Evolutionary conservation across 2,329 filamentous ascomycete genomes (phyloP).

Genomic region (Didymella keratinophila): DNA sequence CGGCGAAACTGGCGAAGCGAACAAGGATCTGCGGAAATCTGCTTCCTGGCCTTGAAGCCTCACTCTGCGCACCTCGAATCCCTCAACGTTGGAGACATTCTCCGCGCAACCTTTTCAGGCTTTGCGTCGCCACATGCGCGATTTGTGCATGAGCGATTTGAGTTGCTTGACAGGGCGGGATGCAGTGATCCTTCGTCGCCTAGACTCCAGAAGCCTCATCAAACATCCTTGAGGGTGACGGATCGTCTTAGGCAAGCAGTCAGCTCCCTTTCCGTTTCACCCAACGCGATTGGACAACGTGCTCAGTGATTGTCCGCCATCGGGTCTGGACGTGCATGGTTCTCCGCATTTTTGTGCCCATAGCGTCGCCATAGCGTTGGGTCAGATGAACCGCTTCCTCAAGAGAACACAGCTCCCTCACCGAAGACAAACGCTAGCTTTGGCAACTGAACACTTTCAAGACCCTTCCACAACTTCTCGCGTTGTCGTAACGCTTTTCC

Average conservation of each 20-base stretch:
- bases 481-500: neutral
- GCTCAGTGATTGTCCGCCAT: neutral
- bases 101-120: neutral
- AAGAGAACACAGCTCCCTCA: constrained; percentile 14
- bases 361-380: constrained; percentile 23
- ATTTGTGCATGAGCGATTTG: constrained; percentile 14
- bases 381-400: constrained; percentile 15
- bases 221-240: constrained; percentile 4
- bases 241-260: constrained; percentile 11
- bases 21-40: constrained; percentile 6
- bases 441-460: neutral
- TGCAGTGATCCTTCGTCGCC: constrained; percentile 4
- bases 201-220: constrained; percentile 10
- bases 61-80: constrained; percentile 11
- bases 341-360: constrained; percentile 22
- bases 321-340: constrained; percentile 9
- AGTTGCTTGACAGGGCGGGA: constrained; percentile 8
- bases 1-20: constrained; percentile 4
- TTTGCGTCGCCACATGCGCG: constrained; percentile 11
- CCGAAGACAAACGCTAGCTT: neutral
- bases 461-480: neutral
- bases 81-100: constrained; percentile 11
- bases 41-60: constrained; percentile 8
- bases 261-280: neutral
- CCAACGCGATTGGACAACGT: neutral